Evolutionary conservation across 73 alveolate genomes (phyloP).

Genomic region (Paramecium sexaurelia): DNA sequence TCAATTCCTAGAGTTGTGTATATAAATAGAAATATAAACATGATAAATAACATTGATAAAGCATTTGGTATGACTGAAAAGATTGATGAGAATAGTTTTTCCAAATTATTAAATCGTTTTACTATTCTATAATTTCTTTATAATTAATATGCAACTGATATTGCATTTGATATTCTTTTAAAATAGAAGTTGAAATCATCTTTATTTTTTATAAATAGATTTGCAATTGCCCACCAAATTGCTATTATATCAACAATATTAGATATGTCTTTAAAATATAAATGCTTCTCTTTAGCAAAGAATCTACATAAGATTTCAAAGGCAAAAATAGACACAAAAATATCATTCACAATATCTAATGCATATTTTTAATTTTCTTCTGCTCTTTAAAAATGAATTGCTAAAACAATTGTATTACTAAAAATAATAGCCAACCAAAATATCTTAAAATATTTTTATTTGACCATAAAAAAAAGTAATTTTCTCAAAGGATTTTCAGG

Average conservation of each 20-base stretch:
- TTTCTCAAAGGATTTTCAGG: background rate
- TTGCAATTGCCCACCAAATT: constrained; percentile 28
- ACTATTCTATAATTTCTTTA: constrained; percentile 21
- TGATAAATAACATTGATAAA: constrained; percentile 35
- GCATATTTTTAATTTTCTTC: background rate
- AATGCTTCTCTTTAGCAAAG: constrained; percentile 2
- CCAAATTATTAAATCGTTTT: constrained; percentile 43
- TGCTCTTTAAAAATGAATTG: background rate
- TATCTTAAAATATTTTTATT: background rate
- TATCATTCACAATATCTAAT: background rate
- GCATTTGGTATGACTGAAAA: constrained; percentile 55
- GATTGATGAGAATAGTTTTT: constrained; percentile 42
- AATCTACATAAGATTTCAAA: constrained; percentile 31
- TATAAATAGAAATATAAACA: constrained; percentile 45
- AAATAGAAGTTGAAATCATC: background rate
- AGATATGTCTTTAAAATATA: constrained; percentile 20
- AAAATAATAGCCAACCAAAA: constrained; percentile 26
- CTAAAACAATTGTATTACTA: background rate
- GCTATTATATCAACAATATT: constrained; percentile 8
- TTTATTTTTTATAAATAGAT: background rate
- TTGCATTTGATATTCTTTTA: background rate
- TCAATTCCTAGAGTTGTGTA: constrained; percentile 59
- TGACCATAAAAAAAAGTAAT: background rate
- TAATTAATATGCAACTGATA: constrained; percentile 29
- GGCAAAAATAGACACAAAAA: background rate